Percentiles rank a stretch among this genome's conserved stretches.
Evolutionary conservation across 2,329 filamentous ascomycete genomes (phyloP).

Genomic region (Botryotinia narcissicola): DNA sequence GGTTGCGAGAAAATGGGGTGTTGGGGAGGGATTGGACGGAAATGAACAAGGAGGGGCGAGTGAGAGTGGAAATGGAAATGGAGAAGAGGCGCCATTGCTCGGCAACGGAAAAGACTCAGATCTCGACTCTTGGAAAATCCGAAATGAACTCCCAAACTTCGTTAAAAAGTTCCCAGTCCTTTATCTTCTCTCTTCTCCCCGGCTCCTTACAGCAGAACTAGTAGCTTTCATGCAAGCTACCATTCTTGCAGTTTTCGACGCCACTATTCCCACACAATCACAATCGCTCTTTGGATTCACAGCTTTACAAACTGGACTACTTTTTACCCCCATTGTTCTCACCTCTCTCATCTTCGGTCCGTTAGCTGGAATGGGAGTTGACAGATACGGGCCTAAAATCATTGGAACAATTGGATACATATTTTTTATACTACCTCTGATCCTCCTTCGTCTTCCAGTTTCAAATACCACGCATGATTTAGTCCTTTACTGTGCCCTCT

Average conservation of each 20-base stretch:
- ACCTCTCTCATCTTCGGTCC: constrained; percentile 41
- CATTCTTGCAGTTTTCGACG: constrained; percentile 42
- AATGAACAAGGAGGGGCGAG: constrained; percentile 26
- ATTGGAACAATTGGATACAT: constrained; percentile 38
- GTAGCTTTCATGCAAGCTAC: constrained; percentile 46
- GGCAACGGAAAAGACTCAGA: neutral
- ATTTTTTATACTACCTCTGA: constrained; percentile 28
- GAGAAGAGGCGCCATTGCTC: constrained; percentile 2
- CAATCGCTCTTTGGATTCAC: constrained; percentile 41
- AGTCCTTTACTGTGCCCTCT: constrained; percentile 46
- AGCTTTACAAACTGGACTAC: constrained; percentile 40
- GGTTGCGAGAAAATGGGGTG: constrained; percentile 44
- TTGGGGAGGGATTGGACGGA: constrained; percentile 29
- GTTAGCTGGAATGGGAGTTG: constrained; percentile 40
- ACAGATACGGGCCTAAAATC: constrained; percentile 40
- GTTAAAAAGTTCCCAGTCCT: constrained; percentile 48
- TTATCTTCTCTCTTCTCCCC: constrained; percentile 42
- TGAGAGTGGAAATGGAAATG: constrained; percentile 22
- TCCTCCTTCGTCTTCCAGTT: constrained; percentile 45
- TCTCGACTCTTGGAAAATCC: constrained; percentile 7
- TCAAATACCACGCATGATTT: constrained; percentile 43
- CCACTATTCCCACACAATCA: constrained; percentile 42
- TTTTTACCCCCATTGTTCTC: constrained; percentile 42
- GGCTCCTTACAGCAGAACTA: constrained; percentile 42
- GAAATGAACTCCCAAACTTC: constrained; percentile 26